Conservation (phyloP, 208 protist species). For the Crithidia bombi region DNA sequence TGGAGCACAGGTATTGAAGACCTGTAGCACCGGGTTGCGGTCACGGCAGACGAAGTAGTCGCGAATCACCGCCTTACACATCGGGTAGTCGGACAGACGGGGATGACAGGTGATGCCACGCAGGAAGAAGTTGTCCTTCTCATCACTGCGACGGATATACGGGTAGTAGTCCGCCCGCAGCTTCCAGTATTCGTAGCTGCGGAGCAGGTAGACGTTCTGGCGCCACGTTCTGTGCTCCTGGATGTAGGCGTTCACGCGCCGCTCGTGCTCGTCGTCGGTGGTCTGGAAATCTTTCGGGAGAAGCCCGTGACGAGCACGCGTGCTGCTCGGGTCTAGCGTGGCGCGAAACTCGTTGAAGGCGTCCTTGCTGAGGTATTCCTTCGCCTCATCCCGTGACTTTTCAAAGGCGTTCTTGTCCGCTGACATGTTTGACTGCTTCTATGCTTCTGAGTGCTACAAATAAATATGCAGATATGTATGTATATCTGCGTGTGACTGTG, state of each 20-base stretch:
- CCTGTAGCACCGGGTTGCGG: slow-evolving; percentile 63
- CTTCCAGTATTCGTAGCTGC: slow-evolving; percentile 81
- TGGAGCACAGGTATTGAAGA: slow-evolving; percentile 81
- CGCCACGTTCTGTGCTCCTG: slow-evolving; percentile 62
- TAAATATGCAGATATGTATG: neutral
- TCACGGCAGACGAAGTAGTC: slow-evolving; percentile 89
- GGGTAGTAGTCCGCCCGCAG: slow-evolving; percentile 82
- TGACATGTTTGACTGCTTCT: neutral
- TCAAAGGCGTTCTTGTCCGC: slow-evolving; percentile 20
- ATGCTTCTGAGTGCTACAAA: too few relatives aligned
- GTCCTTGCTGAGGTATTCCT: slow-evolving; percentile 69
- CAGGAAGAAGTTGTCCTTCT: slow-evolving; percentile 84
- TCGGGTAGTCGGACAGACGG: slow-evolving; percentile 84
- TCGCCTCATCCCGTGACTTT: slow-evolving; percentile 42
- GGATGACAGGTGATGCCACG: slow-evolving; percentile 80
- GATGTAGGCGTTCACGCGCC: slow-evolving; percentile 70
- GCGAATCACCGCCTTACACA: slow-evolving; percentile 78
- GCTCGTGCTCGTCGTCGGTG: slow-evolving; percentile 61
- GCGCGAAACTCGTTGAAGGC: slow-evolving; percentile 53
- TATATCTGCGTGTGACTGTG: neutral
- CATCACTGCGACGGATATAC: slow-evolving; percentile 69
- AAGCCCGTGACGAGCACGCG: slow-evolving; percentile 62
- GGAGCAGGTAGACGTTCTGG: slow-evolving; percentile 56
- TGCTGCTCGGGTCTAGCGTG: slow-evolving; percentile 44
- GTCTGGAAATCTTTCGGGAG: slow-evolving; percentile 64